Evolutionary conservation across 371 early-diverging fungal genomes (phyloP).

Genomic region (Catenaria anguillulae): DNA sequence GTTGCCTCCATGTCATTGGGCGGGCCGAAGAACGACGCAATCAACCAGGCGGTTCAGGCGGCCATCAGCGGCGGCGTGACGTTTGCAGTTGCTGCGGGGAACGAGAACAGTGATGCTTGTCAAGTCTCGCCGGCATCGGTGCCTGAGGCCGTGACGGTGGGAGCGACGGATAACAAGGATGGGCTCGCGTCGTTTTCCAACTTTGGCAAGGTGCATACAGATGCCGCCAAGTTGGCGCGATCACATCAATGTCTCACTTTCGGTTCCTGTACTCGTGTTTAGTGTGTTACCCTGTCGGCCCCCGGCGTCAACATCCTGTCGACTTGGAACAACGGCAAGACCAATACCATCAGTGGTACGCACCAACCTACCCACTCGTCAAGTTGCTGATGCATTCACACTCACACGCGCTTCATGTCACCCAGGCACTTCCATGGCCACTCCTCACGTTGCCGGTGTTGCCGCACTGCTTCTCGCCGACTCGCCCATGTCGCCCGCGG

Average conservation of each 20-base stretch:
- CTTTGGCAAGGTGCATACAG: too few relatives aligned
- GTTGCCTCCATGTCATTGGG: constrained; percentile 88
- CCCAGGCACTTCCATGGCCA: constrained; percentile 45
- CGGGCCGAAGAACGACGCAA: constrained; percentile 66
- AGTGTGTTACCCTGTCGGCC: constrained; percentile 85
- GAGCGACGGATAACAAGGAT: constrained; percentile 71
- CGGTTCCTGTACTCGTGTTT: too few relatives aligned
- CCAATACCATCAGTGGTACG: constrained; percentile 19
- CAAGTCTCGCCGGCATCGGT: constrained; percentile 49
- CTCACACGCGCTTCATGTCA: constrained; percentile 19
- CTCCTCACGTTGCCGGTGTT: constrained; percentile 43
- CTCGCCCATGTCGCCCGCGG: constrained; percentile 17
- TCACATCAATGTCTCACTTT: too few relatives aligned
- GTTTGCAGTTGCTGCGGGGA: constrained; percentile 56
- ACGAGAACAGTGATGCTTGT: constrained; percentile 47
- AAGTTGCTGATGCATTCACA: constrained; percentile 39
- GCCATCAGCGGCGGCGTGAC: constrained; percentile 27
- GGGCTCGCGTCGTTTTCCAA: constrained; percentile 85
- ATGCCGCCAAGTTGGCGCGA: too few relatives aligned
- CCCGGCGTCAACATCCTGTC: constrained; percentile 13
- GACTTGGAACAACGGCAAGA: constrained; percentile 6
- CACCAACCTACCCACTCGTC: constrained; percentile 46
- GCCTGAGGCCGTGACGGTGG: constrained; percentile 83
- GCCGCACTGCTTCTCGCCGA: constrained; percentile 23
- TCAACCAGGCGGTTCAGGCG: constrained; percentile 42